These are phyloP conservation scores for Marasmius fiardii DNA, from an alignment of 1,284 basidiomycete genomes.

Conservation along the genomic window DNA sequence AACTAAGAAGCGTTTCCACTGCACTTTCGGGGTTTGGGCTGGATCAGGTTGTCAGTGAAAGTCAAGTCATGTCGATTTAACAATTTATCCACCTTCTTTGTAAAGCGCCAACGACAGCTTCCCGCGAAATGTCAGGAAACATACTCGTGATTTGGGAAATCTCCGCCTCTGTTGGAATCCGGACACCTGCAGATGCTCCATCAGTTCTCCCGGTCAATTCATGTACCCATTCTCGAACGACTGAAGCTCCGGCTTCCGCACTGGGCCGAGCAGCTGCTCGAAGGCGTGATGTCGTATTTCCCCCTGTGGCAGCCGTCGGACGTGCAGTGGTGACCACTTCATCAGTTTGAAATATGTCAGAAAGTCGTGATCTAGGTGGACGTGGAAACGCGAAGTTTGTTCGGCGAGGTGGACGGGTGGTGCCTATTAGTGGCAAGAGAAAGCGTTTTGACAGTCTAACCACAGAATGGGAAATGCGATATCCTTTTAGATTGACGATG, in stretches of 20 bases:
- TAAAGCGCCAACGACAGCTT: constrained; percentile 73
- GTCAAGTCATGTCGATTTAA: constrained; percentile 9
- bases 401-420: constrained; percentile 46
- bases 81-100: constrained; percentile 68
- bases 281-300: constrained; percentile 4
- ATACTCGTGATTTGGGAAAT: constrained; percentile 71
- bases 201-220: constrained; percentile 9
- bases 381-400: constrained; percentile 60
- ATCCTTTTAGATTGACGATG: constrained; percentile 68
- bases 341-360: constrained; percentile 2
- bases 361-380: neutral
- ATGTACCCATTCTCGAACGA: constrained; percentile 12
- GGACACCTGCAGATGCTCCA: constrained; percentile 37
- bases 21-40: constrained; percentile 78
- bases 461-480: constrained; percentile 62
- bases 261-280: constrained; percentile 4
- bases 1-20: constrained; percentile 72
- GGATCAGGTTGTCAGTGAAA: constrained; percentile 13
- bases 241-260: constrained; percentile 6
- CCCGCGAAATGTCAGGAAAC: constrained; percentile 79
- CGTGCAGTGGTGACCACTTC: constrained; percentile 14
- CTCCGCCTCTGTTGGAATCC: constrained; percentile 73
- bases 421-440: constrained; percentile 64
- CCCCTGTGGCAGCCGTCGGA: neutral
- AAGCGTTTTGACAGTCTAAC: constrained; percentile 48